Conservation (phyloP, 345 rosid species). For the Carallia brachiata region DNA sequence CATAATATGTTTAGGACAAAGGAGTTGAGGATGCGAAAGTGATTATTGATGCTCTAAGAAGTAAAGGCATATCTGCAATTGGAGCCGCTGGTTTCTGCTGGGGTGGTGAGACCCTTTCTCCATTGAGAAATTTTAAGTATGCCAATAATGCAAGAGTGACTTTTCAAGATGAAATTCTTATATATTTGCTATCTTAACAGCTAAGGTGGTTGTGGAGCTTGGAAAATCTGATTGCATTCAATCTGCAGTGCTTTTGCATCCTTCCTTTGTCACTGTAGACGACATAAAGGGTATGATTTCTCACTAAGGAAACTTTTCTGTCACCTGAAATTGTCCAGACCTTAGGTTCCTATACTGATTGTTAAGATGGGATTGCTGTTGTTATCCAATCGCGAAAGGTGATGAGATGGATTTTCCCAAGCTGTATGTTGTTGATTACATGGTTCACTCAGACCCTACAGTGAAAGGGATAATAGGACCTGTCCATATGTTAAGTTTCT, state of each 20-base stretch:
- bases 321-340: background rate
- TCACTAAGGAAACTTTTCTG: background rate
- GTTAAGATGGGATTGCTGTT: background rate
- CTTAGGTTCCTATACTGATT: background rate
- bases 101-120: conserved; percentile 34
- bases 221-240: conserved; percentile 26
- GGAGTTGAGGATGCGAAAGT: conserved; percentile 36
- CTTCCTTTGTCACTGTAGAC: conserved; percentile 29
- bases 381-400: background rate
- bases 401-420: background rate
- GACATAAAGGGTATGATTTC: conserved; percentile 32
- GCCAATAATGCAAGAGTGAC: background rate
- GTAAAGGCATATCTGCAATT: conserved; percentile 32
- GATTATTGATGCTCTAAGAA: conserved; percentile 31
- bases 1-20: conserved; percentile 24
- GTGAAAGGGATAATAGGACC: no score
- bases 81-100: conserved; percentile 52
- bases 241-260: conserved; percentile 40
- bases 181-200: conserved; percentile 12
- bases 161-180: background rate
- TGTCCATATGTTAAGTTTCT: no score
- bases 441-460: no score
- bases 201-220: conserved; percentile 37
- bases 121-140: background rate
- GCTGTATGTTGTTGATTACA: background rate